These are phyloP conservation scores for Fagus crenata DNA, from an alignment of 306 rosid species.

Conservation along the genomic window DNA sequence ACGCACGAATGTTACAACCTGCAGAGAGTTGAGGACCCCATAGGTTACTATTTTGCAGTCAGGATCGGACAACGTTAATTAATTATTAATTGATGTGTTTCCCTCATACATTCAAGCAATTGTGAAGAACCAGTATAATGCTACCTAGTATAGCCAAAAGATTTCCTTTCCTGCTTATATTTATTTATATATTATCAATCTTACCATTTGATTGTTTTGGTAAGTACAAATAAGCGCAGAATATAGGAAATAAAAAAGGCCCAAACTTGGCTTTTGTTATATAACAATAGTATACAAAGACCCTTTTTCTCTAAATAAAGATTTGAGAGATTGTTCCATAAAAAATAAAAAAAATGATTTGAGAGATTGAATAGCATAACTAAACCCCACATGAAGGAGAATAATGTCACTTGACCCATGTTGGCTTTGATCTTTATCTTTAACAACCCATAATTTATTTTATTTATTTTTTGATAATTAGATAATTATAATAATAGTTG, in stretches of 20 bases:
- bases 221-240: neutral
- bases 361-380: no score
- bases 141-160: neutral
- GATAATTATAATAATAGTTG: no score
- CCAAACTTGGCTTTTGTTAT: neutral
- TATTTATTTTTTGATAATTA: no score
- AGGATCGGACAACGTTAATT: neutral
- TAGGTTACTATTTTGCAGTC: neutral
- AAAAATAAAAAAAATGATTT: no score
- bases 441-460: no score
- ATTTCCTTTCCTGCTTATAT: neutral
- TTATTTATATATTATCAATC: neutral
- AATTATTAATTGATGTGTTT: neutral
- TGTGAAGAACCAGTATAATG: neutral
- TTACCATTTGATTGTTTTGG: neutral
- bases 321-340: no score
- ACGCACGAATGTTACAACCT: no score
- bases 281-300: neutral
- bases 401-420: no score
- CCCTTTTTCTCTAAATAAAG: neutral
- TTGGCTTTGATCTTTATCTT: no score
- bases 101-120: no score
- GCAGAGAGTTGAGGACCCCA: neutral
- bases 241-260: neutral
- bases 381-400: no score